Evolutionary conservation across 352 stramenopile species (phyloP), one percentile per base, ranked within the genome.

Genomic region (Aphanomyces cochlioides): DNA sequence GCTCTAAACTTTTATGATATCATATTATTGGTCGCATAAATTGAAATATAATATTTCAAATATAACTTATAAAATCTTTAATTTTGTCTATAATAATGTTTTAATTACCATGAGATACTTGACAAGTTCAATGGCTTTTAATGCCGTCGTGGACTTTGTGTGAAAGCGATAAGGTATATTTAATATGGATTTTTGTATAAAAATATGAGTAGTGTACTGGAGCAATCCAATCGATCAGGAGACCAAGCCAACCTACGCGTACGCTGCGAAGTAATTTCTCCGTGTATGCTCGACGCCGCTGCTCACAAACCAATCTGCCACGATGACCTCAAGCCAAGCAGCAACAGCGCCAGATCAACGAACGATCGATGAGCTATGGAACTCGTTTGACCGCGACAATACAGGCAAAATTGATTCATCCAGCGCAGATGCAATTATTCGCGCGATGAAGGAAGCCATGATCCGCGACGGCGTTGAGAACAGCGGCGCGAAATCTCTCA

Each of bases 361-460:
- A n/a, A 58, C 28, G n/a, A 58, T 58, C n/a, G 50, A 58, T 19
- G 50, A 58, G 50, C 50, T 58, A 8, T 58, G 50, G 50, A 28
- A 37, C 34, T 28, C 54, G 15, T 21, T 61, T 17, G 54, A 61
- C 8, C 50, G 50, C 54, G 54, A 61, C 10, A 61, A 40, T 37
- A 40, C 21, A 10, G 21, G 54, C 10, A 40, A 12, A 12, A 17
- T 61, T 28, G 17, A 61, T 41, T 6, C 54, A 13, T 61, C 54
- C 15, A 45, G 28, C 17, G 28, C 54, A 8, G 54, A 61, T 39
- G 54, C 39, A 6, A 28, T 61, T 37, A 10, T 61, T 12, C 54
- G 54, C 19, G 54, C 54, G 34, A 41, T 61, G 6, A 61, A 61
- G 54, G 54, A 61, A 12, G 54, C 54, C 54, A 61, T 61, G 54